Base-by-base conservation (phyloP, 148 eudicot species). In the Cornus controversa region DNA sequence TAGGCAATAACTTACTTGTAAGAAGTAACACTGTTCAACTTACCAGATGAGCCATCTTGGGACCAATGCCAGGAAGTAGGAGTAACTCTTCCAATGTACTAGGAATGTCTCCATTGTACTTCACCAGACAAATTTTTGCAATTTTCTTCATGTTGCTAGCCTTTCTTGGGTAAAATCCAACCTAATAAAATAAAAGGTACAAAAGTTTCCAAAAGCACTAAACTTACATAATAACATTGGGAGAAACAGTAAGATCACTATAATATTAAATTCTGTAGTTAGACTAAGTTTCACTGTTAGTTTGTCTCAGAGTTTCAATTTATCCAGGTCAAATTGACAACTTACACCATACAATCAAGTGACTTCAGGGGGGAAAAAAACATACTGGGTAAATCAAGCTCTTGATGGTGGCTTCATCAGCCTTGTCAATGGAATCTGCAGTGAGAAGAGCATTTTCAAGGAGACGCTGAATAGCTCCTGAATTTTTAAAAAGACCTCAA, bases 41-140 rank as follows among this genome's bases (percentile, higher is more conserved):
- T 84, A 96, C 99, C 93, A 96, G 78, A 88, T 96, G 97, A 83
- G 97, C 99, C 89, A 96, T 96, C 86, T 96, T 96, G 13, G 98
- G 99, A 82, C 99, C 99, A 70, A 96, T 89, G 63, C 99, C 99
- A 65, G 98, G 98, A 74, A 93, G 99, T 72, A 78, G 83, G 9
- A 93, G 94, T 84, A 96, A 83, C 76, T 87, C 97, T 40, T 87
- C 94, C 67, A 96, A 73, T 31, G 92, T 85, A 76, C 89, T 82
- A 68, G 99, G 99, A 82, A 96, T 96, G 85, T 96, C 99, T 18
- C 99, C 94, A 75, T 86, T 86, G 72, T 93, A 93, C 84, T 89
- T 86, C 13, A 42, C 72, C 26, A 93, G 91, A 80, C 94, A 93
- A 67, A 96, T 93, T 69, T 86, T 88, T 67, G 94, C 93, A 42